phyloP scores from a whole-genome alignment of 805 yeast species.

The Lipomyces anomalus region DNA sequence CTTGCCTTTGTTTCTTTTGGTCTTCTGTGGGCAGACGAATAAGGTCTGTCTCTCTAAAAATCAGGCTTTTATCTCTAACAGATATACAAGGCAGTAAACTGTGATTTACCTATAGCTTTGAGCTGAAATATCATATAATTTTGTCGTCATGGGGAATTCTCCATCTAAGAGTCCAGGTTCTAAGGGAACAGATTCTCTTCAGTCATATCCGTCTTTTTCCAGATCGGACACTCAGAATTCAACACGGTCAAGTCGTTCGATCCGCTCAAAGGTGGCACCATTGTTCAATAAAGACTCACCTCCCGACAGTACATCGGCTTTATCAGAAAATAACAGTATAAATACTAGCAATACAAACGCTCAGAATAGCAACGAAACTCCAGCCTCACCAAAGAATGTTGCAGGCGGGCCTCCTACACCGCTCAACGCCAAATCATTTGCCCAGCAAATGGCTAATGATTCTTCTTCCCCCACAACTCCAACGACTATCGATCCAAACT shows the following conservation, averaged over 20 bases:
- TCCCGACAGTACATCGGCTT: too few relatives aligned
- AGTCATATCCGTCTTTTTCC: constrained; percentile 35
- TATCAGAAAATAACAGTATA: too few relatives aligned
- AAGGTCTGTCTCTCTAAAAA: too few relatives aligned
- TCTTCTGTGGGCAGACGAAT: too few relatives aligned
- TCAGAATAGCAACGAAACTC: too few relatives aligned
- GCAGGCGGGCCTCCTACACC: too few relatives aligned
- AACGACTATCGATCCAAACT: neutral
- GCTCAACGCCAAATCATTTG: too few relatives aligned
- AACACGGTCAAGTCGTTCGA: constrained; percentile 32
- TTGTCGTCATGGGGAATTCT: constrained; percentile 35
- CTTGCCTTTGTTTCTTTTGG: too few relatives aligned
- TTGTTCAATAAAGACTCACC: constrained; percentile 22
- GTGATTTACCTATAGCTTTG: neutral
- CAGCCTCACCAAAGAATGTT: too few relatives aligned
- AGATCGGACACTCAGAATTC: constrained; percentile 40
- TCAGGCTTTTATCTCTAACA: too few relatives aligned
- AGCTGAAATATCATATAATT: neutral
- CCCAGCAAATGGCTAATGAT: constrained; percentile 21
- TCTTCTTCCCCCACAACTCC: neutral
- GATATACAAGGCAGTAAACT: too few relatives aligned
- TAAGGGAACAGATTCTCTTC: constrained; percentile 24
- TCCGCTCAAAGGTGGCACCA: constrained; percentile 25
- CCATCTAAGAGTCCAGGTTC: constrained; percentile 27
- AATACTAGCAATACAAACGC: too few relatives aligned